Base-by-base conservation (phyloP, 805 yeast species). In the Saccharomyces mikatae region DNA sequence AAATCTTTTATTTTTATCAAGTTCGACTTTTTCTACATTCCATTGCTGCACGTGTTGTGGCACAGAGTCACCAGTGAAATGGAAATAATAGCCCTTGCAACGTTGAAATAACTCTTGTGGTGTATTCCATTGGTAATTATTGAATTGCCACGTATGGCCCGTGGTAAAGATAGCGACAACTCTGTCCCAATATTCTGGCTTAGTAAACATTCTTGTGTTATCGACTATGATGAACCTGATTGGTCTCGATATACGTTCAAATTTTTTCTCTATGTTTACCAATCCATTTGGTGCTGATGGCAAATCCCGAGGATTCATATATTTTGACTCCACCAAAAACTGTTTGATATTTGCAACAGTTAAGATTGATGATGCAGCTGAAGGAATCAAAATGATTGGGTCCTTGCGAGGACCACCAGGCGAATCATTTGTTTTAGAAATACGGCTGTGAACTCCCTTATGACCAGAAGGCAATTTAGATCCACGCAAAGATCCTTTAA, bases 141-240 rank as follows among this genome's bases (percentile, higher is more conserved):
- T 82, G 73, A 94, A 89, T 73, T 94, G 99, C 99, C 99, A 94
- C 53, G 84, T 77, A 73, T 94, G 99, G 11, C 99, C 99, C 10
- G 97, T 92, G 17, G 97, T 92, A 74, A 94, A 86, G 41, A 94
- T 87, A 0, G 96, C 97, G 50, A 92, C 88, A 1, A 94, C 97
- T 56, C 99, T 80, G 66, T 89, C 96, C 99, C 99, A 94, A 72
- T 94, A 89, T 69, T 94, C 98, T 3, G 96, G 96, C 68, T 91
- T 92, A 26, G 87, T 84, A 72, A 87, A 87, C 71, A 84, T 80
- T 52, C 90, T 96, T 4, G 90, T 89, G 54, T 88, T 87, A 67
- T 89, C 95, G 31, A 91, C 97, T 53, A 94, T 86, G 61, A 90
- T 57, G 55, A 70, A 69, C 52, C 66, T 67, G 22, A 69, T 50